Percentiles rank a stretch among this genome's conserved stretches.
phyloP scores from a whole-genome alignment of 2,329 filamentous ascomycete species.

The Colletotrichum nymphaeae region DNA sequence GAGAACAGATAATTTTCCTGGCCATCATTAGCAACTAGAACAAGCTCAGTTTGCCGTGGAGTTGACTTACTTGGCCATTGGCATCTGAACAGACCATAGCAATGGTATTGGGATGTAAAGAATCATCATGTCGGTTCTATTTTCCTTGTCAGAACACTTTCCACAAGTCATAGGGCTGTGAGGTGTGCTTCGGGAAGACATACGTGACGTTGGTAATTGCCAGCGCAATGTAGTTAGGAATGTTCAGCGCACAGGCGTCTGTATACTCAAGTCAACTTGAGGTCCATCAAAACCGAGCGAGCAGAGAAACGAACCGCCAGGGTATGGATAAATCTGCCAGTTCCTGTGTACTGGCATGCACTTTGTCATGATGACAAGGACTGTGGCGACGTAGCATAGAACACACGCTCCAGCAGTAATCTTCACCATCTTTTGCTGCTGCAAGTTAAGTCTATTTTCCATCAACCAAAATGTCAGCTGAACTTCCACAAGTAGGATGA shows the following conservation, averaged over 20 bases:
- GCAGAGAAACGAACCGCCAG: conserved; percentile 32
- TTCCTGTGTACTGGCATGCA: conserved; percentile 40
- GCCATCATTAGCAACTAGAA: neutral
- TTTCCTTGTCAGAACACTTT: neutral
- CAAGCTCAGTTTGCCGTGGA: neutral
- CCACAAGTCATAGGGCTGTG: neutral
- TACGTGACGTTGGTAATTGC: conserved; percentile 41
- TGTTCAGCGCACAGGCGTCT: conserved; percentile 38
- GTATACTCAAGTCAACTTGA: neutral
- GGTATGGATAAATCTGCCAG: conserved; percentile 42
- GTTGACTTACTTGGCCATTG: conserved; percentile 33
- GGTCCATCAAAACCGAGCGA: neutral
- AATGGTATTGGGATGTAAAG: conserved; percentile 40
- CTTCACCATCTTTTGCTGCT: conserved; percentile 37
- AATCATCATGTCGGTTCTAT: conserved; percentile 40
- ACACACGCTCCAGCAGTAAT: conserved; percentile 36
- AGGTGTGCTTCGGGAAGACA: neutral
- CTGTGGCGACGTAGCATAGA: conserved; percentile 36
- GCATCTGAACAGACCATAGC: conserved; percentile 40
- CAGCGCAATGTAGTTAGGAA: conserved; percentile 38
- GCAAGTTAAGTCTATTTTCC: conserved; percentile 36
- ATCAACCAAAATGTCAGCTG: neutral
- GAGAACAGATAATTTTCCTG: conserved; percentile 41
- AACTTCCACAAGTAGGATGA: fast-evolving
- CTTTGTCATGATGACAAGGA: conserved; percentile 38